phyloP scores from a whole-genome alignment of 768 basidiomycete genomes.

The Boletus bicolor region DNA sequence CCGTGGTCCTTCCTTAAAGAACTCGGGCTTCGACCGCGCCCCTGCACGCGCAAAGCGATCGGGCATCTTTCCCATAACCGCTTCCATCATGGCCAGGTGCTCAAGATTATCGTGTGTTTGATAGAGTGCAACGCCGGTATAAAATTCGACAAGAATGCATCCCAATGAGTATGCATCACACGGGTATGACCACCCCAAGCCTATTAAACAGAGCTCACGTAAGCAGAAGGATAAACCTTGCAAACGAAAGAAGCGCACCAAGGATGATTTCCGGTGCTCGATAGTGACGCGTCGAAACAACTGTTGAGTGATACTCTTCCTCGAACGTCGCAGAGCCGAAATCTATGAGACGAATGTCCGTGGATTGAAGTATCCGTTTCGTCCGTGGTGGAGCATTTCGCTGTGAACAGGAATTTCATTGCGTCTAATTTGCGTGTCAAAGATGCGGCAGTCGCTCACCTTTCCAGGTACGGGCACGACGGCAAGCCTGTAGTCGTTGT shows the following conservation, averaged over 20 bases:
- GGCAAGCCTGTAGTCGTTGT: conserved; percentile 68
- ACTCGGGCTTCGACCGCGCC: conserved; percentile 82
- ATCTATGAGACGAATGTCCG: conserved; percentile 94
- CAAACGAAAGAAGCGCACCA: conserved; percentile 49
- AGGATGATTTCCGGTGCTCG: conserved; percentile 99
- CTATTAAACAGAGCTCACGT: conserved; percentile 39
- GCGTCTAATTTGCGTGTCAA: background rate
- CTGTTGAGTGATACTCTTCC: conserved; percentile 96
- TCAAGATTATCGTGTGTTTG: conserved; percentile 99
- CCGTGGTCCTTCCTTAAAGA: conserved; percentile 82
- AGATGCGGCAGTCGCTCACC: conserved; percentile 36
- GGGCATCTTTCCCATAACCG: conserved; percentile 98
- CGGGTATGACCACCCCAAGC: conserved; percentile 96
- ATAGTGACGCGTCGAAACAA: conserved; percentile 97
- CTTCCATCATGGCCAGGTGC: conserved; percentile 99
- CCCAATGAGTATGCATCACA: conserved; percentile 99
- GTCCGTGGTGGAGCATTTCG: conserved; percentile 62
- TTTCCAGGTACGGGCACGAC: conserved; percentile 63
- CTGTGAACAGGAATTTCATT: conserved; percentile 35
- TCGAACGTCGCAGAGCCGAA: conserved; percentile 99
- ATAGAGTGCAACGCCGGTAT: conserved; percentile 96
- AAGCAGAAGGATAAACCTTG: conserved; percentile 14
- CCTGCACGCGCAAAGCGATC: conserved; percentile 75
- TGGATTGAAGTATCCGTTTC: conserved; percentile 79
- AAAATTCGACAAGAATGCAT: conserved; percentile 98